A percentile compares a stretch with the other conserved stretches of the same genome.
Evolutionary conservation across 495 filamentous ascomycete species (phyloP).

Genomic region (Xylaria nigripes): DNA sequence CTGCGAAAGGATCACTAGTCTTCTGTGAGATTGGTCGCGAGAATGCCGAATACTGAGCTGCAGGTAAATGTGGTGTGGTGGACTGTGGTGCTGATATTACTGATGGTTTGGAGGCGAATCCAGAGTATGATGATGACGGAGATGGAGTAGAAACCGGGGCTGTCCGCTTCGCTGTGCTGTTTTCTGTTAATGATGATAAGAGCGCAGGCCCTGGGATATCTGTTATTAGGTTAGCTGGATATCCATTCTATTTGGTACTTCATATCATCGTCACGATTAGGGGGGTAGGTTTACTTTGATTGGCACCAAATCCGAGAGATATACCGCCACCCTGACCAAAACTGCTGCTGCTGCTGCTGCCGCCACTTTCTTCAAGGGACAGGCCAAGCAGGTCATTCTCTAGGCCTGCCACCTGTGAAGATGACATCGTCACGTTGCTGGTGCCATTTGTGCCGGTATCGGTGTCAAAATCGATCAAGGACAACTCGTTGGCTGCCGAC

Average conservation of each 20-base stretch:
- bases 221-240: conserved; percentile 19
- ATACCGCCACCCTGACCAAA: conserved; percentile 76
- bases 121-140: conserved; percentile 55
- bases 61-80: conserved; percentile 40
- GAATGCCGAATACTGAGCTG: conserved; percentile 36
- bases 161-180: conserved; percentile 42
- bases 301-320: conserved; percentile 69
- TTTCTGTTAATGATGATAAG: conserved; percentile 54
- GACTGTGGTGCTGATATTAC: conserved; percentile 35
- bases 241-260: background rate
- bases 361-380: conserved; percentile 38
- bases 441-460: conserved; percentile 54
- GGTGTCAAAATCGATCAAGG: conserved; percentile 84
- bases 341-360: conserved; percentile 15
- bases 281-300: conserved; percentile 43
- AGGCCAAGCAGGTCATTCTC: conserved; percentile 49
- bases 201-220: conserved; percentile 57
- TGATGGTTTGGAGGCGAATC: conserved; percentile 36
- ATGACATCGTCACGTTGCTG: conserved; percentile 26
- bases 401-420: conserved; percentile 30
- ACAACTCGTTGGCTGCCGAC: conserved; percentile 75
- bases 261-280: background rate
- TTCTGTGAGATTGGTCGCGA: conserved; percentile 33
- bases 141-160: conserved; percentile 33
- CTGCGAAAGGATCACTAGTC: conserved; percentile 59